A percentile compares a stretch with the other conserved stretches of the same genome.
phyloP scores from a whole-genome alignment of 352 stramenopile genomes.

The Phytophthora syringae region DNA sequence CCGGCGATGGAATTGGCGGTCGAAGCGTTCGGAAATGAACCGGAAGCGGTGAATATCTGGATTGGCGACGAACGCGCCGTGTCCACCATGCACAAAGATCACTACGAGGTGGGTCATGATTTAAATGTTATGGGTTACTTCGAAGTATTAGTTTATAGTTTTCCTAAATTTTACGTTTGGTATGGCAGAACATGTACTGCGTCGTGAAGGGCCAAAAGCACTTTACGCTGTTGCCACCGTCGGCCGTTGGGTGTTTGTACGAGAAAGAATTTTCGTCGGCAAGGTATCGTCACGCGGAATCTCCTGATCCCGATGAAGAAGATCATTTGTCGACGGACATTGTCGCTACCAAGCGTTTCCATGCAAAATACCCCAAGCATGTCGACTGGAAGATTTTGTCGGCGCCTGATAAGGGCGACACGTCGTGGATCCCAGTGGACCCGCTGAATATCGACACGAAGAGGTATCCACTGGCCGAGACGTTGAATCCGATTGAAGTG shows the following conservation, averaged over 20 bases:
- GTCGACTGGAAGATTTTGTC: constrained; percentile 56
- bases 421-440: constrained; percentile 85
- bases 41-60: constrained; percentile 97
- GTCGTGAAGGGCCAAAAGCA: constrained; percentile 96
- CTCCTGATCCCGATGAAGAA: constrained; percentile 8
- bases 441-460: constrained; percentile 64
- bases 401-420: constrained; percentile 54
- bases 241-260: constrained; percentile 90
- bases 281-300: constrained; percentile 58
- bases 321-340: constrained; percentile 34
- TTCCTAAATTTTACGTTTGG: no score
- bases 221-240: constrained; percentile 92
- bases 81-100: constrained; percentile 98
- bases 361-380: constrained; percentile 56
- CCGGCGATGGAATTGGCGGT: constrained; percentile 60
- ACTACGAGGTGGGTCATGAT: constrained; percentile 90
- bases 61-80: constrained; percentile 96
- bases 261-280: constrained; percentile 75
- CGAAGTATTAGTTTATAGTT: no score
- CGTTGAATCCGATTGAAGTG: constrained; percentile 68
- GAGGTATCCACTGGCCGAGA: constrained; percentile 58
- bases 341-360: constrained; percentile 51
- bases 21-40: constrained; percentile 80
- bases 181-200: constrained; percentile 95
- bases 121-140: background rate